Conservation (phyloP, 495 filamentous ascomycete genomes). For the Talaromyces nanjingensis region DNA sequence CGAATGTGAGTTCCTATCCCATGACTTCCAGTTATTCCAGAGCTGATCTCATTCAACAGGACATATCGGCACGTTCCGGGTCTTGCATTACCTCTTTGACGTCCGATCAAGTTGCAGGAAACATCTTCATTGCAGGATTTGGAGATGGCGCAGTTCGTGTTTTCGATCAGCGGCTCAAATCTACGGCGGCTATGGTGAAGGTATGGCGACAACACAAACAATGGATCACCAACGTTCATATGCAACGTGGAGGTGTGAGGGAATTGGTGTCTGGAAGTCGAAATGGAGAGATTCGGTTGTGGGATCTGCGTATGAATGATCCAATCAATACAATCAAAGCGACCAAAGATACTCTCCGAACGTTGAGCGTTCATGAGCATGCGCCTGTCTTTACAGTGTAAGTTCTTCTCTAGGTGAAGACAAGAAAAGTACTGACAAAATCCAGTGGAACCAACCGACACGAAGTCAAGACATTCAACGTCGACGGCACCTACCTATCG, state of each 20-base stretch:
- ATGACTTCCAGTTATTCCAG: background rate
- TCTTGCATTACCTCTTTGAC: constrained; percentile 94
- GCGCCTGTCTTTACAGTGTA: constrained; percentile 95
- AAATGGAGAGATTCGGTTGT: constrained; percentile 88
- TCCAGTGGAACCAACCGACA: constrained; percentile 78
- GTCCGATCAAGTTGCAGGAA: constrained; percentile 93
- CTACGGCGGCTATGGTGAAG: constrained; percentile 81
- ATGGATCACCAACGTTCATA: constrained; percentile 93
- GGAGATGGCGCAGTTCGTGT: constrained; percentile 94
- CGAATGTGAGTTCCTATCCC: constrained; percentile 44
- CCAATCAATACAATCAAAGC: constrained; percentile 66
- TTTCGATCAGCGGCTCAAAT: constrained; percentile 79
- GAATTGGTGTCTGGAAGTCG: constrained; percentile 82
- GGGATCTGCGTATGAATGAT: constrained; percentile 84
- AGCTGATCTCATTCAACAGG: constrained; percentile 28
- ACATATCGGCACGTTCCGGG: constrained; percentile 91
- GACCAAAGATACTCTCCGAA: constrained; percentile 72
- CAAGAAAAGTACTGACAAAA: background rate
- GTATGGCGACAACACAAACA: constrained; percentile 93
- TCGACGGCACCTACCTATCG: constrained; percentile 68
- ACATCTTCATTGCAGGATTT: constrained; percentile 92
- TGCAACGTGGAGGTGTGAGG: constrained; percentile 90
- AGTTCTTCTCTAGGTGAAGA: constrained; percentile 28
- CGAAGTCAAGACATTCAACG: constrained; percentile 85
- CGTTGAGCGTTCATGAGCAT: constrained; percentile 91